These are phyloP conservation scores for Rubia yunnanensis DNA, from an alignment of 257 asterid species.

Conservation along the genomic window DNA sequence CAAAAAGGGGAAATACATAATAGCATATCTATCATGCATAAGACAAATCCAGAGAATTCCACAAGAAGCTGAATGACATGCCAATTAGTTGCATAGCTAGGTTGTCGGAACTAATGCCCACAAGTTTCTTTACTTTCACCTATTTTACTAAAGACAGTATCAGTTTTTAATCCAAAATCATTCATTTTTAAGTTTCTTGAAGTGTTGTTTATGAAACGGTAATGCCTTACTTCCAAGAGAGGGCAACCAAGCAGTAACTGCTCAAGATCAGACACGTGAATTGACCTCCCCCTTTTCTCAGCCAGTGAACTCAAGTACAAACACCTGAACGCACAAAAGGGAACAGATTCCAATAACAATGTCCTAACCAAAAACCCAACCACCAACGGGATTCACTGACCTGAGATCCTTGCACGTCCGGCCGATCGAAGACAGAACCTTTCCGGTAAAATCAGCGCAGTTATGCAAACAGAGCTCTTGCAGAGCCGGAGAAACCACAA, in stretches of 20 bases:
- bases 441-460: conserved; percentile 73
- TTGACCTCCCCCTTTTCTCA: conserved; percentile 71
- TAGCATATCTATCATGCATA: neutral
- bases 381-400: conserved; percentile 22
- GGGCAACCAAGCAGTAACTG: conserved; percentile 84
- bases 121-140: neutral
- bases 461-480: conserved; percentile 65
- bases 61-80: neutral
- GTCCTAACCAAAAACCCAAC: conserved; percentile 10
- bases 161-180: neutral
- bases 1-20: neutral
- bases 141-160: neutral
- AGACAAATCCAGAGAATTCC: neutral
- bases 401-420: conserved; percentile 65
- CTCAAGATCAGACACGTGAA: conserved; percentile 78
- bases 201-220: neutral
- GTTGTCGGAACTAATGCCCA: neutral
- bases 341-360: conserved; percentile 18
- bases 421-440: conserved; percentile 62
- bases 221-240: conserved; percentile 82
- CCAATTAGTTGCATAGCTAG: neutral
- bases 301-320: conserved; percentile 88
- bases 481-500: conserved; percentile 52
- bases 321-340: conserved; percentile 45
- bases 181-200: neutral